phyloP scores from a whole-genome alignment of 2,329 filamentous ascomycete genomes.

The Didymella glomerata region DNA sequence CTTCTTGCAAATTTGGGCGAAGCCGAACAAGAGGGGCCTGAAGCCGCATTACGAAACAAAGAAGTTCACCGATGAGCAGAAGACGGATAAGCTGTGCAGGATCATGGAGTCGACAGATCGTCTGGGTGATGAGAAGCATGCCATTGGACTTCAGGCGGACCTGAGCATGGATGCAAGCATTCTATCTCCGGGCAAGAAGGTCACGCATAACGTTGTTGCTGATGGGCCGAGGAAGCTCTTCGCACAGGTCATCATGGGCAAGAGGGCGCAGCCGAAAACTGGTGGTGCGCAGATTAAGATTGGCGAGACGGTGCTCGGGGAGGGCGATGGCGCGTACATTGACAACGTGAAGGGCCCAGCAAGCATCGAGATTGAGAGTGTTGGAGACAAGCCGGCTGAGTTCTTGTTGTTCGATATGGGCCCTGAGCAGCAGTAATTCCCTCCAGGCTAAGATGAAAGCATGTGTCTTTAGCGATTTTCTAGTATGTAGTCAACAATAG shows the following conservation, averaged over 20 bases:
- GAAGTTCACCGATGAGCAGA: conserved; percentile 75
- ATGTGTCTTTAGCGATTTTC: background rate
- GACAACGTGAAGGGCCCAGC: conserved; percentile 58
- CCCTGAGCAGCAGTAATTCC: conserved; percentile 29
- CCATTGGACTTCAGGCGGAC: conserved; percentile 85
- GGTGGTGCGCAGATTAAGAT: conserved; percentile 75
- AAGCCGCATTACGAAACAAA: conserved; percentile 79
- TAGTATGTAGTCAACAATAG: background rate
- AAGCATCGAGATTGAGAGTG: conserved; percentile 57
- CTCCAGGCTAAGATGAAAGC: background rate
- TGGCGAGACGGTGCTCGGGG: conserved; percentile 72
- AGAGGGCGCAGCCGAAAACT: conserved; percentile 63
- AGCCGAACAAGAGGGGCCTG: conserved; percentile 77
- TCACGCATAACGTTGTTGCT: conserved; percentile 76
- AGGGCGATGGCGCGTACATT: conserved; percentile 85
- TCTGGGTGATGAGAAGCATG: conserved; percentile 70
- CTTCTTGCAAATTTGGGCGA: conserved; percentile 89
- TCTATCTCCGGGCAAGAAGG: conserved; percentile 69
- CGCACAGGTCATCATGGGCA: conserved; percentile 78
- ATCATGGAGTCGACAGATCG: conserved; percentile 78
- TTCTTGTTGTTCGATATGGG: conserved; percentile 62
- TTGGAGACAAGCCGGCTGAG: conserved; percentile 57
- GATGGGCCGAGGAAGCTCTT: conserved; percentile 75
- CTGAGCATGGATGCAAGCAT: conserved; percentile 83
- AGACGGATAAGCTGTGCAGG: conserved; percentile 73